Evolutionary conservation across 371 early-diverging fungal genomes (phyloP).

Genomic region (Choanephora cucurbitarum): DNA sequence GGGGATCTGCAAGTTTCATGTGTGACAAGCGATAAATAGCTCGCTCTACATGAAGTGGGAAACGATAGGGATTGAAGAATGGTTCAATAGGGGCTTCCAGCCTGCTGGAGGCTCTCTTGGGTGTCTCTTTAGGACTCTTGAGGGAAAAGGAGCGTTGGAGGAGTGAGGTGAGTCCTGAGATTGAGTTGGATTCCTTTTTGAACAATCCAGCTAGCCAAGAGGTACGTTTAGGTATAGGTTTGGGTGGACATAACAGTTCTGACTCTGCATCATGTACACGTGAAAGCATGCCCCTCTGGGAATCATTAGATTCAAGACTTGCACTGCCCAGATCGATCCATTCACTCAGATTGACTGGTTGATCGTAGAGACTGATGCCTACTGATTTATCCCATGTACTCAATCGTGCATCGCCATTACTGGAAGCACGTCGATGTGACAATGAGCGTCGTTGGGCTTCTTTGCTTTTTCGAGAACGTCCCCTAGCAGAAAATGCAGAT

Average conservation of each 20-base stretch:
- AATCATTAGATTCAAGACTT: constrained; percentile 34
- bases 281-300: constrained; percentile 44
- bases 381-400: constrained; percentile 28
- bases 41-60: constrained; percentile 75
- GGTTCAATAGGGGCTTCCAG: constrained; percentile 16
- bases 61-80: constrained; percentile 40
- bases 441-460: constrained; percentile 4
- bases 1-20: constrained; percentile 64
- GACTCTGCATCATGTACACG: constrained; percentile 41
- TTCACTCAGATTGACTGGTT: constrained; percentile 52
- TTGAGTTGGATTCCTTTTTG: constrained; percentile 17
- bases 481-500: constrained; percentile 34
- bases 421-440: constrained; percentile 13
- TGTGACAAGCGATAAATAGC: constrained; percentile 68
- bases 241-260: constrained; percentile 28
- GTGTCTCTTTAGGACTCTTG: constrained; percentile 8
- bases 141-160: constrained; percentile 31
- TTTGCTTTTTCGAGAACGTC: constrained; percentile 16
- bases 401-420: neutral
- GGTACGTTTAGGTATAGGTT: constrained; percentile 7
- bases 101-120: constrained; percentile 24
- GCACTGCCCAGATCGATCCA: constrained; percentile 50
- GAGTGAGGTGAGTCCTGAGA: constrained; percentile 30
- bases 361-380: constrained; percentile 38
- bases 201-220: constrained; percentile 36